Conservation (phyloP, 257 asterid species). For the Rhazya stricta region DNA sequence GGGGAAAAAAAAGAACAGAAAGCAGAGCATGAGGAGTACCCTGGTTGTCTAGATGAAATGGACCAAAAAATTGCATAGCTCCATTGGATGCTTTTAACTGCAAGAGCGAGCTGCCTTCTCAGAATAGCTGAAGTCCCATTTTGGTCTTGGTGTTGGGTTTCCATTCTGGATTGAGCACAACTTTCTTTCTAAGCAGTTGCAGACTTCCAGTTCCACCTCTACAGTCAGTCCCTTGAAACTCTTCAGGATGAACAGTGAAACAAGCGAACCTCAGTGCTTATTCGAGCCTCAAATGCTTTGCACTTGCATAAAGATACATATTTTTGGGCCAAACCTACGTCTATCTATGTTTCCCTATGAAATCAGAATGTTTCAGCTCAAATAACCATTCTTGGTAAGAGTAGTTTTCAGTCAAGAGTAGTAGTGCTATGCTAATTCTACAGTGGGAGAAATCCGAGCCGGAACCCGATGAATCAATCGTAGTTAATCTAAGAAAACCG, state of each 20-base stretch:
- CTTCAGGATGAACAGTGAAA: neutral
- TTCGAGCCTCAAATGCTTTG: neutral
- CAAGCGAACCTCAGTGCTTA: neutral
- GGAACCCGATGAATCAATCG: neutral
- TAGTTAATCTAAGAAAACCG: neutral
- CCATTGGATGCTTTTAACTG: slow-evolving; percentile 84
- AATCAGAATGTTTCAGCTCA: neutral
- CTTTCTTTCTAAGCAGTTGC: neutral
- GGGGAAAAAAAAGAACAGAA: too few species aligned
- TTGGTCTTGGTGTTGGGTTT: slow-evolving; percentile 33
- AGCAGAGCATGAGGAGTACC: slow-evolving; percentile 34
- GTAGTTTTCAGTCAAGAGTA: neutral
- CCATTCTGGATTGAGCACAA: slow-evolving; percentile 28
- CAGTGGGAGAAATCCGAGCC: neutral
- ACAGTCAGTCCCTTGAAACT: neutral
- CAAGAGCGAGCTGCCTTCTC: slow-evolving; percentile 64
- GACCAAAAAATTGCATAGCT: slow-evolving; percentile 94
- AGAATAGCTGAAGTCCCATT: slow-evolving; percentile 36
- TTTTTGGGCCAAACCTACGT: neutral
- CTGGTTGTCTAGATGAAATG: slow-evolving; percentile 46
- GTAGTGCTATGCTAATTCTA: neutral
- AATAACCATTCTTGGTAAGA: neutral
- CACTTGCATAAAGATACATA: neutral
- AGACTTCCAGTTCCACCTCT: neutral
- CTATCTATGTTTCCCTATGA: neutral